Evolutionary conservation across 1,139 yeast genomes (phyloP), one percentile per base, ranked within the genome.

Genomic region (Candida sanyaensis): DNA sequence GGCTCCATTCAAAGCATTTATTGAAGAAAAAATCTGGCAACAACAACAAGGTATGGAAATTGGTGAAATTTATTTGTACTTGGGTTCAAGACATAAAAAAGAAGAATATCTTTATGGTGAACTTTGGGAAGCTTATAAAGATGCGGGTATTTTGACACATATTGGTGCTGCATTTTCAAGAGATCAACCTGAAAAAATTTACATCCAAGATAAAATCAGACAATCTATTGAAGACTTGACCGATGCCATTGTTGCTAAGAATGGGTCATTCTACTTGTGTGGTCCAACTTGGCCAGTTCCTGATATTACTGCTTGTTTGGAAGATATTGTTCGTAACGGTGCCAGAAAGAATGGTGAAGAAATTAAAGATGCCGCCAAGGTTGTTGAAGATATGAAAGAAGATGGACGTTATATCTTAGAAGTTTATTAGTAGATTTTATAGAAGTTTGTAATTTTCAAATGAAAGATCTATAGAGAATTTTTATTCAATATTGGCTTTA

Each of bases 261-360:
- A 86, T 48, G 99, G 98, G 50, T 85, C 91, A 24, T 92, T 93
- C 81, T 93, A 93, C 73, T 79, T 93, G 64, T 93, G 99, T 83
- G 99, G 99, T 55, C 98, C 98, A 41, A 93, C 98, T 1, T 93
- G 99, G 99, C 99, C 99, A 28, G 98, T 93, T 60, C 97, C 98
- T 13, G 97, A 92, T 67, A 88, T 93, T 59, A 89, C 97, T 50
- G 89, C 87, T 43, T 96, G 96, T 59, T 76, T 93, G 57, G 88
- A 87, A 62, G 96, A 89, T 57, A 88, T 93, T 59, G 78, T 91
- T 45, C 66, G 68, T 21, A 80, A 81, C 46, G 96, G 89, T 54
- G 96, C 96, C 33, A 74, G 73, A 47, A 75, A 74, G 57, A 78
- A 75, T 48, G 95, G 93, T 50, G 78, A 77, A 51, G 81, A 76